Evolutionary conservation across 2,329 filamentous ascomycete genomes (phyloP), one percentile per base, ranked within the genome.

Genomic region (Aplosporella prunicola): DNA sequence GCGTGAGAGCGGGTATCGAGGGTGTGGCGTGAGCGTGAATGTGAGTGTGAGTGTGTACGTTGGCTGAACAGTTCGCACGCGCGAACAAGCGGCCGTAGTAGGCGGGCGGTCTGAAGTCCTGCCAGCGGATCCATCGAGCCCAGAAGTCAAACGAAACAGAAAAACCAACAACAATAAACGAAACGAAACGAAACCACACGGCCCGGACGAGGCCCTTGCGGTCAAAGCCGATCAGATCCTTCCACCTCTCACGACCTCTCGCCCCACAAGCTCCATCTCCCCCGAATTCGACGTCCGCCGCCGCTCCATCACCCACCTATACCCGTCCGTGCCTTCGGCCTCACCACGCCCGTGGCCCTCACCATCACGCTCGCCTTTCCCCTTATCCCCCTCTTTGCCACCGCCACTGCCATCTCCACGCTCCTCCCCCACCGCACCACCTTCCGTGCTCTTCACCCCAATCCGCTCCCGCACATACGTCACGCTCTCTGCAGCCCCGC

Each of bases 261-360:
- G 63, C 29, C 73, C 77, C 3, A 82, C 57, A n/a, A 82, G 57
- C 51, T 81, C 76, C 36, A 79, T 57, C 53, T 80, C 69, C 1
- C 79, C 80, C 41, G 65, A 70, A 48, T 83, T 79, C 1, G 67
- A 75, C 3, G 77, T 81, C 23, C 80, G 63, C 35, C 80, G 66
- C 23, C 80, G 62, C 56, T 86, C 81, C 47, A 85, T 62, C 6
- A 85, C 72, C 81, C 80, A 85, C 20, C 37, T 11, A 9, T 29
- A 40, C 26, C 25, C 37, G 14, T 29, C 27, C 2, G 27, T 16
- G 14, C 27, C 27, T 16, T 29, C 18, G 5, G 13, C 7, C 27
- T 14, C 13, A 10, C 10, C 24, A 30, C 78, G 62, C 7, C 59
- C 57, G 39, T 68, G 71, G 7, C 68, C 68, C 2, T 72, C 66